phyloP scores from a whole-genome alignment of 2,329 filamentous ascomycete species.

The Fusarium sp. region DNA sequence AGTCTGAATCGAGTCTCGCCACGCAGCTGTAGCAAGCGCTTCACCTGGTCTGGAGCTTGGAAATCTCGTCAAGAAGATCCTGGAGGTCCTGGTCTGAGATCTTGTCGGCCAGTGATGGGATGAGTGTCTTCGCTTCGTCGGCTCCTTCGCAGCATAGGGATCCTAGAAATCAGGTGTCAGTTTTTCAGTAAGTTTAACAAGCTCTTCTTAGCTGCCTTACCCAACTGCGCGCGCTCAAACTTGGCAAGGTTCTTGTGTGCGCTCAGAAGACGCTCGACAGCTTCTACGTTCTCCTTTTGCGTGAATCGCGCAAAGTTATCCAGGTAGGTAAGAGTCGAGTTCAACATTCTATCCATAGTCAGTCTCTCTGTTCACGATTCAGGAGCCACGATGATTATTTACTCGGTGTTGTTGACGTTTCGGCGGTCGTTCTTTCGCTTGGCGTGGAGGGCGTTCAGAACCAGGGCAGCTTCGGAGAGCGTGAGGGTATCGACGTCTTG shows the following conservation, averaged over 20 bases:
- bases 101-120: slow-evolving; percentile 89
- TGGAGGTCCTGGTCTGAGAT: slow-evolving; percentile 90
- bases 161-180: slow-evolving; percentile 62
- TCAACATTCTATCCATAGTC: slow-evolving; percentile 70
- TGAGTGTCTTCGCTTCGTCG: slow-evolving; percentile 96
- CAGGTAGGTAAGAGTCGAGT: slow-evolving; percentile 91
- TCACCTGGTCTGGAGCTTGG: slow-evolving; percentile 72
- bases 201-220: slow-evolving; percentile 59
- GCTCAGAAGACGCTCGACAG: slow-evolving; percentile 88
- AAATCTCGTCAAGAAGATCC: slow-evolving; percentile 89
- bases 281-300: slow-evolving; percentile 91
- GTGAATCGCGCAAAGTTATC: slow-evolving; percentile 97
- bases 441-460: slow-evolving; percentile 89
- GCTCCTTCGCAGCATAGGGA: slow-evolving; percentile 91
- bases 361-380: slow-evolving; percentile 5
- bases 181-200: not conserved
- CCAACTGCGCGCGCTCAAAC: slow-evolving; percentile 93
- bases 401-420: slow-evolving; percentile 87
- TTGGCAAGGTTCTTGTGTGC: slow-evolving; percentile 83
- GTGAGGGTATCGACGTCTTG: slow-evolving; percentile 91
- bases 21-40: not conserved
- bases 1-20: not conserved
- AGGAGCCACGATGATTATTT: slow-evolving; percentile 46
- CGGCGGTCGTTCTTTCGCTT: slow-evolving; percentile 84
- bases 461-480: slow-evolving; percentile 88